Percentiles rank a stretch among this genome's conserved stretches.
Conservation (phyloP, 1,284 basidiomycete species). For the Ustilago xerochloae region DNA sequence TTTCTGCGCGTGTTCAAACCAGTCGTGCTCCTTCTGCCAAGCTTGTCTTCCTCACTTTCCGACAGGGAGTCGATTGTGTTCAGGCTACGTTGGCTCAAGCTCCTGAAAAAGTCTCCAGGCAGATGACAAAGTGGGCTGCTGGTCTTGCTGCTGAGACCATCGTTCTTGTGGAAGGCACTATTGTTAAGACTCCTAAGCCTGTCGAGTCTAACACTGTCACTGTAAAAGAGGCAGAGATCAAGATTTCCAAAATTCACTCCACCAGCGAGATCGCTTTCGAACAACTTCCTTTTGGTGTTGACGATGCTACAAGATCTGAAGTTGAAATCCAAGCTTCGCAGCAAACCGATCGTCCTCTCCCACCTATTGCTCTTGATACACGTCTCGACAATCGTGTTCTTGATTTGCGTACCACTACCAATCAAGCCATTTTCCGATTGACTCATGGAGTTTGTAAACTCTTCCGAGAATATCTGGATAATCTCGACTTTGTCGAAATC, state of each 20-base stretch:
- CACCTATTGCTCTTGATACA: conserved; percentile 74
- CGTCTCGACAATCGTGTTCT: conserved; percentile 94
- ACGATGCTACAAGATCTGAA: conserved; percentile 89
- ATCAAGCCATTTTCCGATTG: conserved; percentile 94
- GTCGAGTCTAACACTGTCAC: conserved; percentile 89
- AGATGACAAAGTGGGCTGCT: conserved; percentile 95
- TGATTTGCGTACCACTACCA: conserved; percentile 92
- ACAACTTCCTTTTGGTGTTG: conserved; percentile 86
- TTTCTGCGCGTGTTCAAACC: conserved; percentile 92
- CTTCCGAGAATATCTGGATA: conserved; percentile 86
- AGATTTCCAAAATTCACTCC: conserved; percentile 85
- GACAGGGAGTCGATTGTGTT: conserved; percentile 88
- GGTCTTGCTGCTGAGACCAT: conserved; percentile 86
- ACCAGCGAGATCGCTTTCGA: conserved; percentile 77
- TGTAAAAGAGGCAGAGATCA: conserved; percentile 87
- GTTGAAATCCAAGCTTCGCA: conserved; percentile 74
- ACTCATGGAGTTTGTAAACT: conserved; percentile 87
- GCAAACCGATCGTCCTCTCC: conserved; percentile 64
- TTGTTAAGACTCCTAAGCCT: conserved; percentile 77
- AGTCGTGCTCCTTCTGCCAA: conserved; percentile 81
- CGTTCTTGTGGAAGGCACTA: conserved; percentile 82
- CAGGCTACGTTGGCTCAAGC: conserved; percentile 85
- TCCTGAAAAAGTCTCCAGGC: conserved; percentile 87
- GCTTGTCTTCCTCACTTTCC: conserved; percentile 92
- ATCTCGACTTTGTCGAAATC: conserved; percentile 87